A percentile compares a stretch with the other conserved stretches of the same genome.
Conservation (phyloP, 1,284 basidiomycete species). For the Ganoderma sp. region DNA sequence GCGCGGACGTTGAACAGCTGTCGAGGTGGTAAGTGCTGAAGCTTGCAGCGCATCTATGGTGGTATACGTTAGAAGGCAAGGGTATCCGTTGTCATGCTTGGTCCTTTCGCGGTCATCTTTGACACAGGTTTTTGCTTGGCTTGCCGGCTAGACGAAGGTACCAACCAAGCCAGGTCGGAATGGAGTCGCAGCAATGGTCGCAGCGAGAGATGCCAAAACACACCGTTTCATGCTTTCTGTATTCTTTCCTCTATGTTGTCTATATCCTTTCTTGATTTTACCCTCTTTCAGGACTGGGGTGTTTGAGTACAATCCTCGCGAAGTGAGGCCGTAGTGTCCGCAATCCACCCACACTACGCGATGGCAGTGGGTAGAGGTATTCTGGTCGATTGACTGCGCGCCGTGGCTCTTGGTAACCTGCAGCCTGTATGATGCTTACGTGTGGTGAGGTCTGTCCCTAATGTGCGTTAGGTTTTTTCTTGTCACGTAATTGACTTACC, state of each 20-base stretch:
- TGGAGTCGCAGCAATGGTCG: background rate
- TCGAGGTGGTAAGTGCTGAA: slow-evolving; percentile 36
- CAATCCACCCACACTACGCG: background rate
- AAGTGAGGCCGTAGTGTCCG: slow-evolving; percentile 10
- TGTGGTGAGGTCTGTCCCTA: background rate
- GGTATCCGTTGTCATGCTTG: background rate
- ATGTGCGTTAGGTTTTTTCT: too few species aligned
- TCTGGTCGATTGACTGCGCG: background rate
- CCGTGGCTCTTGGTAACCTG: background rate
- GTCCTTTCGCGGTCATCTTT: background rate
- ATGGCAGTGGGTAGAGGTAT: background rate
- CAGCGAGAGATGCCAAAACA: background rate
- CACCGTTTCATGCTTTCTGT: background rate
- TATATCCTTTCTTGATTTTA: slow-evolving; percentile 15
- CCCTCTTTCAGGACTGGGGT: slow-evolving; percentile 27
- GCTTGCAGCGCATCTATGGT: background rate
- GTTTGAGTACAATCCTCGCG: slow-evolving; percentile 21
- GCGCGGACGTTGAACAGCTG: slow-evolving; percentile 41
- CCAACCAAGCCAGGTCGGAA: background rate
- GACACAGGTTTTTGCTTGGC: background rate
- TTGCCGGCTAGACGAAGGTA: background rate
- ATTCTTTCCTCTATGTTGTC: background rate
- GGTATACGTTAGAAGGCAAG: slow-evolving; percentile 5
- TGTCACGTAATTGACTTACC: background rate
- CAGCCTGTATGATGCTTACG: background rate